phyloP scores from a whole-genome alignment of 2,329 filamentous ascomycete species.

The Pestalotiopsis sp. region DNA sequence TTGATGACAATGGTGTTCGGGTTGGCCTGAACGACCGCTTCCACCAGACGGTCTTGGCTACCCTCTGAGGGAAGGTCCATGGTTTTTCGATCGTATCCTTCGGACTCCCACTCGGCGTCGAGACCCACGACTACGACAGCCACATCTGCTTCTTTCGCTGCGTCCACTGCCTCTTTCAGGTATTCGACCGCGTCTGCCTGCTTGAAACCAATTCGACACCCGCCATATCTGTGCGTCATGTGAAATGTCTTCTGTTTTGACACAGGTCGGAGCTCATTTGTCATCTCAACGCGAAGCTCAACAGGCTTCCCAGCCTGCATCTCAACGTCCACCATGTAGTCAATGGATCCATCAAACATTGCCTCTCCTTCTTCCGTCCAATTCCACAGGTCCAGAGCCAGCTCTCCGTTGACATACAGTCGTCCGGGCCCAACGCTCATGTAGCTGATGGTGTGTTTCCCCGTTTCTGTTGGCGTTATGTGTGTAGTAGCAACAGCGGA shows the following conservation, averaged over 20 bases:
- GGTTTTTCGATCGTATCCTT: conserved; percentile 66
- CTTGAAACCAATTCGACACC: conserved; percentile 71
- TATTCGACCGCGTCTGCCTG: conserved; percentile 62
- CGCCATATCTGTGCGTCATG: conserved; percentile 66
- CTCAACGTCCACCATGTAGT: conserved; percentile 60
- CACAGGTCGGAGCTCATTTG: conserved; percentile 63
- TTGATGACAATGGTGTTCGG: conserved; percentile 67
- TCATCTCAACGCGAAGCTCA: conserved; percentile 64
- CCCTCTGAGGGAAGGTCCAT: conserved; percentile 59
- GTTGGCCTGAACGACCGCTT: conserved; percentile 63
- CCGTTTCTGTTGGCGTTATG: conserved; percentile 58
- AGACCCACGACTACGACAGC: conserved; percentile 69
- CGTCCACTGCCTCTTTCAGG: conserved; percentile 64
- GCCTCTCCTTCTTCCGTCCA: conserved; percentile 70
- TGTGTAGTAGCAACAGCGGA: conserved; percentile 63
- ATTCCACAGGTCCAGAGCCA: conserved; percentile 66
- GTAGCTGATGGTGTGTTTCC: conserved; percentile 66
- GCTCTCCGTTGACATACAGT: conserved; percentile 58
- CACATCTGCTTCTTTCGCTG: conserved; percentile 63
- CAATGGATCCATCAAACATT: conserved; percentile 69
- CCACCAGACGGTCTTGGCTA: conserved; percentile 63
- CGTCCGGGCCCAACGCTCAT: conserved; percentile 66
- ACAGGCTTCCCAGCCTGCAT: conserved; percentile 61
- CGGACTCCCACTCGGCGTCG: conserved; percentile 75
- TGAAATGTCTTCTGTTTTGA: conserved; percentile 58